Evolutionary conservation across 371 early-diverging fungal genomes (phyloP).

Genomic region (Actinomortierella ambigua): DNA sequence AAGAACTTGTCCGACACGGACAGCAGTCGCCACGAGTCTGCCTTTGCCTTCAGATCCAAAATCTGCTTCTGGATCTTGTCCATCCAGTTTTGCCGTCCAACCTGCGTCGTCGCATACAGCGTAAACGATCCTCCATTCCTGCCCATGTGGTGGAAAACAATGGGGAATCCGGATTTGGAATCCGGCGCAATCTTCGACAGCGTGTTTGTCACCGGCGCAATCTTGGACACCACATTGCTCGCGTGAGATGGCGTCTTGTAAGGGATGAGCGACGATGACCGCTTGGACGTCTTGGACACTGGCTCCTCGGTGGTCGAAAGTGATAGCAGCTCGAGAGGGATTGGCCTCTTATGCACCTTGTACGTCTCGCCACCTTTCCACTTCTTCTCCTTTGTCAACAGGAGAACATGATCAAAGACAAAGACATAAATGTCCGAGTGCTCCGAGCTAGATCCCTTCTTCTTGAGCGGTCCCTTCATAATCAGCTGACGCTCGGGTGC

Average conservation of each 20-base stretch:
- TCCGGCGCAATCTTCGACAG: slow-evolving; percentile 36
- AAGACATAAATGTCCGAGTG: slow-evolving; percentile 74
- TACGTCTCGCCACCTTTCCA: slow-evolving; percentile 58
- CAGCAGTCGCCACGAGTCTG: slow-evolving; percentile 65
- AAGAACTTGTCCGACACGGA: slow-evolving; percentile 54
- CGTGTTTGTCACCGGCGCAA: slow-evolving; percentile 27
- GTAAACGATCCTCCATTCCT: slow-evolving; percentile 66
- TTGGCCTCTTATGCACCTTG: slow-evolving; percentile 74
- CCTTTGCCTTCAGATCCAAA: slow-evolving; percentile 55
- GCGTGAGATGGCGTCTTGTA: slow-evolving; percentile 41
- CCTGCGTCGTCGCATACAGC: slow-evolving; percentile 73
- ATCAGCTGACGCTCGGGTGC: slow-evolving; percentile 73
- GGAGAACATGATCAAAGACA: slow-evolving; percentile 85
- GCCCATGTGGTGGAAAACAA: slow-evolving; percentile 81
- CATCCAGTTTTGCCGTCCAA: slow-evolving; percentile 82
- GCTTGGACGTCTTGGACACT: slow-evolving; percentile 26
- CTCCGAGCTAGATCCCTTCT: slow-evolving; percentile 72
- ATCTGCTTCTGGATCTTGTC: slow-evolving; percentile 80
- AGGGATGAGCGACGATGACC: slow-evolving; percentile 47
- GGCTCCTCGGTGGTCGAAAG: slow-evolving; percentile 67
- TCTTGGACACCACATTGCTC: slow-evolving; percentile 46
- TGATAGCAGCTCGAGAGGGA: slow-evolving; percentile 76
- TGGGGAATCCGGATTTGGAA: slow-evolving; percentile 58
- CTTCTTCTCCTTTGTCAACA: slow-evolving; percentile 76
- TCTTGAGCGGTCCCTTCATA: slow-evolving; percentile 80